Base-by-base conservation (phyloP, 805 yeast genomes). In the Lipomyces kockii region DNA sequence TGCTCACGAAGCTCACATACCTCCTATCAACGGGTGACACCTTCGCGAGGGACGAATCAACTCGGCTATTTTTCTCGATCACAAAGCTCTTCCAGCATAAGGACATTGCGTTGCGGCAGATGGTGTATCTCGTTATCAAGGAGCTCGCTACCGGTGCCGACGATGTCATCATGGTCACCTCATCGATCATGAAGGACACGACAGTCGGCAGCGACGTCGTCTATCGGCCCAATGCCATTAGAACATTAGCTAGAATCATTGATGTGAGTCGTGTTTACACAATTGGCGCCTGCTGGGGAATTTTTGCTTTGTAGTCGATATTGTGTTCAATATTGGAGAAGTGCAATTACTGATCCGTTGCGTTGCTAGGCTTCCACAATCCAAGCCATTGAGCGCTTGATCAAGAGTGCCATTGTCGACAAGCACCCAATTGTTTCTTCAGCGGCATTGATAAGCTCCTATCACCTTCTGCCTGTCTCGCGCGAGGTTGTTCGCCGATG, bases 131-230 rank as follows among this genome's bases (percentile, higher is more conserved):
- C 78, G 94, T 97, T 17, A 92, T 94, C 79, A 95, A 95, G 81
- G 98, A 94, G 79, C 85, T 95, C 70, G 86, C 94, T 60, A 80
- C 88, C 22, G 85, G 89, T 70, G 91, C 97, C 25, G 91, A 91
- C 73, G 98, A 95, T 79, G 92, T 92, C 65, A 85, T 95, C 79
- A 95, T 95, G 98, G 98, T 94, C 34, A 95, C 99, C 34, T 91
- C 97, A 2, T 92, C 97, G 34, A 93, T 95, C 76, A 95, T 95
- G 98, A 93, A 93, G 80, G 99, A 95, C 80, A 91, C 95, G 63
- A 98, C 96, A 80, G 89, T 88, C 72, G 94, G 94, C 65, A 75
- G 76, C 65, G 96, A 91, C 67, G 82, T 86, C 71, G 82, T 92
- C 69, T 92, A 89, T 80, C 92, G 92, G 76, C 97, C 99, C 65